Evolutionary conservation across 345 rosid genomes (phyloP).

Genomic region (Citrus australasica): DNA sequence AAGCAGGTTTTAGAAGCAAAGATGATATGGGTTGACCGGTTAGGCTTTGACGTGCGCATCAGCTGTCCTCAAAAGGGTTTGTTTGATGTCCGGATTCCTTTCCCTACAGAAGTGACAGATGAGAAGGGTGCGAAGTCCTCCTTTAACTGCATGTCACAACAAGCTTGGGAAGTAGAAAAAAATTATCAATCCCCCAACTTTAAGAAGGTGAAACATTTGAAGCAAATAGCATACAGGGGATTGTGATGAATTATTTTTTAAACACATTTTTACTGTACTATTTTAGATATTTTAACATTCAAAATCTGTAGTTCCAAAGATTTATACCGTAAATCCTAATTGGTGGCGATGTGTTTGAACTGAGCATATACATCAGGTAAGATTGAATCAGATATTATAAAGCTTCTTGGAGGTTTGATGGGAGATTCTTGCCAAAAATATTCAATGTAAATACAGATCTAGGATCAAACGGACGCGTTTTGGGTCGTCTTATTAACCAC

Average conservation of each 20-base stretch:
- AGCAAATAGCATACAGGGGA: conserved; percentile 37
- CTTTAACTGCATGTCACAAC: conserved; percentile 87
- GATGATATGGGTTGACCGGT: conserved; percentile 86
- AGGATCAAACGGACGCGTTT: no score
- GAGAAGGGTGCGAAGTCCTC: conserved; percentile 90
- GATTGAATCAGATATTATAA: no score
- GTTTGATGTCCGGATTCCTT: conserved; percentile 80
- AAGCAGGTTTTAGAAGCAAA: conserved; percentile 72
- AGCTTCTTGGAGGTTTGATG: no score
- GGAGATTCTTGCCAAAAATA: no score
- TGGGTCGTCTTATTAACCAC: no score
- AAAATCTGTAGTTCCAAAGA: no score
- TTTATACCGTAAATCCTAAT: no score
- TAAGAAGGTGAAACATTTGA: conserved; percentile 63
- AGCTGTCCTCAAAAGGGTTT: conserved; percentile 45
- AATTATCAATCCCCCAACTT: conserved; percentile 47
- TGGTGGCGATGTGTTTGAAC: no score
- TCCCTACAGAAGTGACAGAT: conserved; percentile 79
- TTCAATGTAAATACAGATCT: no score
- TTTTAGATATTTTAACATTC: no score
- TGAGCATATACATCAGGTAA: no score
- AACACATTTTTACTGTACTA: not conserved
- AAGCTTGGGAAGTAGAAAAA: conserved; percentile 95
- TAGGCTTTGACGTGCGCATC: conserved; percentile 79
- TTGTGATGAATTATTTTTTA: conserved; percentile 6